Evolutionary conservation across 306 rosid species (phyloP).

Genomic region (Rubus idaeus): DNA sequence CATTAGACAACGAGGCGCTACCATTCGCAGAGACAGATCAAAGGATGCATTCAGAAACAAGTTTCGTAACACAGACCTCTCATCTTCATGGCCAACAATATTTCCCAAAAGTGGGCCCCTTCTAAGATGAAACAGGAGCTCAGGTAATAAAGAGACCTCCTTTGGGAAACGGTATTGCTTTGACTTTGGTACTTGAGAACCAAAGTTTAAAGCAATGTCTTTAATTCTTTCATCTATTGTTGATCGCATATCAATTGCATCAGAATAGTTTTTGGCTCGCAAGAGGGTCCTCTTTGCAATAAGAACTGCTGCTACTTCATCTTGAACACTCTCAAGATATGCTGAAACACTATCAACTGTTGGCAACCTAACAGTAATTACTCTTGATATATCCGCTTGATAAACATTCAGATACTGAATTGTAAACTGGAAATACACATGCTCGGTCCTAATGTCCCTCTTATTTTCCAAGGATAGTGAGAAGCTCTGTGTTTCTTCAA

Average conservation of each 20-base stretch:
- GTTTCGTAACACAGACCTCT: conserved; percentile 81
- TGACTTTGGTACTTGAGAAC: conserved; percentile 71
- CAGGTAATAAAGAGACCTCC: conserved; percentile 77
- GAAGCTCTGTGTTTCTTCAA: conserved; percentile 90
- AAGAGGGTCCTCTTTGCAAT: conserved; percentile 82
- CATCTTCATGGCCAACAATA: conserved; percentile 95
- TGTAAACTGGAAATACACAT: conserved; percentile 62
- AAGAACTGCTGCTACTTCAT: conserved; percentile 81
- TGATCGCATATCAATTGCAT: conserved; percentile 65
- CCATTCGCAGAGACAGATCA: conserved; percentile 90
- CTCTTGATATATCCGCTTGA: conserved; percentile 79
- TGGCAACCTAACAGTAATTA: conserved; percentile 73
- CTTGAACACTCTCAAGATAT: conserved; percentile 85
- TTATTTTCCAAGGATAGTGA: conserved; percentile 80
- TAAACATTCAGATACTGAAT: conserved; percentile 58
- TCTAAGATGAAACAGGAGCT: conserved; percentile 84
- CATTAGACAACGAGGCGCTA: conserved; percentile 94
- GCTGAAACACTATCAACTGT: conserved; percentile 74
- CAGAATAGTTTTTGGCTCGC: conserved; percentile 62
- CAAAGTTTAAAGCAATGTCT: conserved; percentile 76
- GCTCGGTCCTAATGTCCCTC: conserved; percentile 67
- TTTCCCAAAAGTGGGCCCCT: conserved; percentile 89
- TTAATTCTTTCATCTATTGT: conserved; percentile 85
- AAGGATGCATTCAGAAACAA: conserved; percentile 87
- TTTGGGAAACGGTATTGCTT: conserved; percentile 76